phyloP scores from a whole-genome alignment of 441 rosid genomes.

The Metrosideros polymorpha region DNA sequence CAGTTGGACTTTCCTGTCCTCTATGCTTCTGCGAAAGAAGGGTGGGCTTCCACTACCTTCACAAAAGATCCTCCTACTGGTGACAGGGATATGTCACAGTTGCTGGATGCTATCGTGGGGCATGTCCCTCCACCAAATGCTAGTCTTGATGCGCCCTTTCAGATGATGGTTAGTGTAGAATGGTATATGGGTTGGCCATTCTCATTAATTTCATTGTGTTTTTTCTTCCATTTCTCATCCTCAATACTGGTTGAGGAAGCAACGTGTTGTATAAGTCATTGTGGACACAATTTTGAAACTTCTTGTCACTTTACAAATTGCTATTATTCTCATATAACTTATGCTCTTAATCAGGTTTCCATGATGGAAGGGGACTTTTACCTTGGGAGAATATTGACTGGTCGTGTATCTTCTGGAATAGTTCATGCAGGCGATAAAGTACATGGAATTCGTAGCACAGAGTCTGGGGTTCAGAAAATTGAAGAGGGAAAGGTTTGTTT shows the following conservation, averaged over 20 bases:
- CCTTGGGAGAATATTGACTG: conserved; percentile 91
- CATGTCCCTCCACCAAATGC: conserved; percentile 81
- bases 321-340: background rate
- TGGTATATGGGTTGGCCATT: background rate
- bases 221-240: background rate
- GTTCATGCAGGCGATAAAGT: conserved; percentile 73
- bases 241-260: background rate
- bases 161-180: conserved; percentile 69
- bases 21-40: conserved; percentile 99
- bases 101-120: conserved; percentile 75
- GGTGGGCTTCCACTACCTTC: conserved; percentile 87
- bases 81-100: conserved; percentile 70
- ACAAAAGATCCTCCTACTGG: conserved; percentile 78
- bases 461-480: conserved; percentile 62
- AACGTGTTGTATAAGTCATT: background rate
- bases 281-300: background rate
- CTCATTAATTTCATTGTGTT: background rate
- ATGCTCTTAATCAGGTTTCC: conserved; percentile 52
- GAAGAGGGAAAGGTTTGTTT: conserved; percentile 90
- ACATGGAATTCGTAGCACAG: conserved; percentile 62
- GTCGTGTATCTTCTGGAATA: conserved; percentile 70
- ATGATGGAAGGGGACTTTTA: conserved; percentile 94
- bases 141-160: conserved; percentile 73
- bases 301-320: background rate
- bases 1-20: conserved; percentile 96